A percentile compares a stretch with the other conserved stretches of the same genome.
Evolutionary conservation across 1,284 basidiomycete species (phyloP).

Genomic region (Testicularia cyperi): DNA sequence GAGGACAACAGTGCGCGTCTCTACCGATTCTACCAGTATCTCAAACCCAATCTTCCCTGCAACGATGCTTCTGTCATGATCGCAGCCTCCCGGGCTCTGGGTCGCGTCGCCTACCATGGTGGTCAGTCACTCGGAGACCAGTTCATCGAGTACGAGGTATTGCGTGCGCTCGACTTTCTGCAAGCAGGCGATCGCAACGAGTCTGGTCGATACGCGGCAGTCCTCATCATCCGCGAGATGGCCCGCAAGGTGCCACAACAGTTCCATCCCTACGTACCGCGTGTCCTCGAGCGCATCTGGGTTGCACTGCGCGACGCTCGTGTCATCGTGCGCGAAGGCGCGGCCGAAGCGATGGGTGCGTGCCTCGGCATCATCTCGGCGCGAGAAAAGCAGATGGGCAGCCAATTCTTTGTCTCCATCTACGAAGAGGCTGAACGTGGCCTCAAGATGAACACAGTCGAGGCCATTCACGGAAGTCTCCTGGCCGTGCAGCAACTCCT

Average conservation of each 20-base stretch:
- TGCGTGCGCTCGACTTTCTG: constrained; percentile 75
- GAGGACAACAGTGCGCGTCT: constrained; percentile 67
- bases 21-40: constrained; percentile 87
- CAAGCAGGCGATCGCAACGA: constrained; percentile 62
- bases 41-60: constrained; percentile 79
- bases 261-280: constrained; percentile 55
- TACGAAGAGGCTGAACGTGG: constrained; percentile 85
- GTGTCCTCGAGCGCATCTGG: constrained; percentile 58
- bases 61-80: constrained; percentile 84
- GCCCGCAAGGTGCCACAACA: constrained; percentile 57
- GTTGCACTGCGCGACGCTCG: constrained; percentile 55
- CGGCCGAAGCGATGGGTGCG: constrained; percentile 58
- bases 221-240: constrained; percentile 59
- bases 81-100: constrained; percentile 79
- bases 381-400: constrained; percentile 58
- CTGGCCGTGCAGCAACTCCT: constrained; percentile 89
- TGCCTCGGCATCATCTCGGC: constrained; percentile 57
- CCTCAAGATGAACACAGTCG: constrained; percentile 75
- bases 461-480: constrained; percentile 88
- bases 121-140: constrained; percentile 79
- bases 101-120: constrained; percentile 76
- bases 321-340: constrained; percentile 54
- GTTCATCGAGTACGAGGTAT: constrained; percentile 83
- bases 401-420: constrained; percentile 54
- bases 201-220: constrained; percentile 58